A percentile compares a stretch with the other conserved stretches of the same genome.
These are phyloP conservation scores for Laburnicola sp. DNA, from an alignment of 2,329 filamentous ascomycete species.

Conservation along the genomic window DNA sequence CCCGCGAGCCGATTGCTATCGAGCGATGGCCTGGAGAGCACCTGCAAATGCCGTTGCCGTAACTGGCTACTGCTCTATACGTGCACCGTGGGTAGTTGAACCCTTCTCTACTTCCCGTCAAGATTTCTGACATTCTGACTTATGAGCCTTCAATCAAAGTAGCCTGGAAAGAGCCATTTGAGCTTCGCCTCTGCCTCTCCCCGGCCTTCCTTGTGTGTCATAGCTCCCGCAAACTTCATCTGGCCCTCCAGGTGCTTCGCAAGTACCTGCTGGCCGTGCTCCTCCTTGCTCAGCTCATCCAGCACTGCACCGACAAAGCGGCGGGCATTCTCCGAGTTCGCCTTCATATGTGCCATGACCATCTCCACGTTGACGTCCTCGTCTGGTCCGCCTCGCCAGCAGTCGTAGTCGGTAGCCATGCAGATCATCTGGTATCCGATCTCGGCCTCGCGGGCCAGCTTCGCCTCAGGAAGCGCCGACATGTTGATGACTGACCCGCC, in stretches of 20 bases:
- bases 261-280: constrained; percentile 72
- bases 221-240: constrained; percentile 76
- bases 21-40: no score
- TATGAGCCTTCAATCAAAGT: constrained; percentile 55
- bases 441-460: constrained; percentile 94
- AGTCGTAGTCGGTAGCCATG: constrained; percentile 99
- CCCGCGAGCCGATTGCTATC: no score
- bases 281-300: constrained; percentile 78
- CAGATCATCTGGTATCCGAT: constrained; percentile 98
- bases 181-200: constrained; percentile 78
- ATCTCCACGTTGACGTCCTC: constrained; percentile 89
- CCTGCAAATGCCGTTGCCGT: neutral
- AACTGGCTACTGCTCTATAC: neutral
- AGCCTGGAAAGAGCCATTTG: constrained; percentile 84
- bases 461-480: constrained; percentile 92
- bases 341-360: constrained; percentile 95
- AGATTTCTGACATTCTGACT: constrained; percentile 13
- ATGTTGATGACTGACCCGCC: constrained; percentile 97
- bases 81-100: neutral
- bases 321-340: constrained; percentile 86
- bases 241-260: constrained; percentile 81
- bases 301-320: constrained; percentile 83
- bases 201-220: constrained; percentile 78
- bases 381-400: constrained; percentile 80
- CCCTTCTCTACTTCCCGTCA: neutral